Evolutionary conservation across 1,139 yeast species (phyloP), one percentile per base, ranked within the genome.

Genomic region (Diutina neorugosa): DNA sequence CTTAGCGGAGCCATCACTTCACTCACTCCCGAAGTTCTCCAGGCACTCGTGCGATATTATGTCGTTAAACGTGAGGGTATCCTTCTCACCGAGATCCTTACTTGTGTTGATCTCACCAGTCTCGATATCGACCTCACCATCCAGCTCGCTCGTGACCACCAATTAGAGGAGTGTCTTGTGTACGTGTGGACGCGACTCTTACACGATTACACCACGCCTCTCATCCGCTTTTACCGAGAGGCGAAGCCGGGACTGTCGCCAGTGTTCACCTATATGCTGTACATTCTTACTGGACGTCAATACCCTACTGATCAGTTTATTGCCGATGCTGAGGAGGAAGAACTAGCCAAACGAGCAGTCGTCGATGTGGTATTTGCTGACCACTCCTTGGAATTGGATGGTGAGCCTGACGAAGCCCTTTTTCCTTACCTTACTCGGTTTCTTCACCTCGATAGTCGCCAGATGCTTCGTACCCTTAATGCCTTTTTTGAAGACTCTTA

Each of bases 401-500:
- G n/a, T 76, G 81, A 81, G 82, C 83, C 1, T 59, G 62, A 25
- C 59, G 59, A 1, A 63, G 67, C 23, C 0, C 71, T 82, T 1
- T 86, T 82, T 58, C 91, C 93, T 0, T 80, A 83, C 59, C 63
- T 86, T 21, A 68, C 69, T 52, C 57, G 71, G 11, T 68, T 86
- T 16, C 64, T 86, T 8, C 69, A 69, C 46, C 71, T 65, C 56
- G 76, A 81, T 57, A 75, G 86, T 7, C 74, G 80, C 34, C 78
- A 78, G 46, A 77, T 84, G 70, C 73, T 87, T 53, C 73, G 84
- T 0, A 77, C 86, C 0, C 63, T 88, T 57, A 85, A 87, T 62
- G 94, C 86, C 62, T 86, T 84, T 34, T 84, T 88, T 63, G 96
- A 88, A 62, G 93, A 86, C 61, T 69, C 84, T 0, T 71, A 75